Percentiles rank a stretch among this genome's conserved stretches.
These are phyloP conservation scores for Suillus alpinus DNA, from an alignment of 768 basidiomycete genomes.

Conservation along the genomic window DNA sequence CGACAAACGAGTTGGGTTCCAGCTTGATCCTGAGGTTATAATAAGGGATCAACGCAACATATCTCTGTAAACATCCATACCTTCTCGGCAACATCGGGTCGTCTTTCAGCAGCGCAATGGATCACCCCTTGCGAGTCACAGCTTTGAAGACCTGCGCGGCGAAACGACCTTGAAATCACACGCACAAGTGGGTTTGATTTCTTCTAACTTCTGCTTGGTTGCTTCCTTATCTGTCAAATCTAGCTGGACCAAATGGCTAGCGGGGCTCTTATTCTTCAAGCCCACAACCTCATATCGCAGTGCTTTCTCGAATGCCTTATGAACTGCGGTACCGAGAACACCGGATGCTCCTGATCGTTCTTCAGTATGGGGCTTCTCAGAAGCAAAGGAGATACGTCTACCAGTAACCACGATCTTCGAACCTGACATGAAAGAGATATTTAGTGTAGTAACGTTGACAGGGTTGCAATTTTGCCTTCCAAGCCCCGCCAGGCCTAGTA, in stretches of 20 bases:
- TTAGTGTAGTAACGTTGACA: background rate
- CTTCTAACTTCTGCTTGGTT: constrained; percentile 51
- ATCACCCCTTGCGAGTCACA: constrained; percentile 61
- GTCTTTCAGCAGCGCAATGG: constrained; percentile 92
- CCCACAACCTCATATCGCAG: constrained; percentile 50
- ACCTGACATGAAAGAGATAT: background rate
- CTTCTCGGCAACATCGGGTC: constrained; percentile 91
- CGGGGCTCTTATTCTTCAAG: constrained; percentile 69
- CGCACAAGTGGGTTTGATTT: constrained; percentile 71
- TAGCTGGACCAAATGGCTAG: constrained; percentile 50
- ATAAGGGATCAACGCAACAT: background rate
- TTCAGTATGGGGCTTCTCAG: background rate
- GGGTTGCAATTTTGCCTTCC: background rate
- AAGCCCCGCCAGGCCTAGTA: background rate
- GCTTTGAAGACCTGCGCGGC: background rate
- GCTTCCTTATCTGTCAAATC: constrained; percentile 64
- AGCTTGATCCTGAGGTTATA: constrained; percentile 56
- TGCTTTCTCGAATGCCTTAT: constrained; percentile 54
- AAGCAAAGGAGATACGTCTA: constrained; percentile 15
- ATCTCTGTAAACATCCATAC: constrained; percentile 36
- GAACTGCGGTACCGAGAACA: constrained; percentile 80
- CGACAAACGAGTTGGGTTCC: constrained; percentile 57
- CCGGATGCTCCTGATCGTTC: constrained; percentile 77
- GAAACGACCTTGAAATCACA: constrained; percentile 11
- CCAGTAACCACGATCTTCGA: constrained; percentile 60